A percentile compares a stretch with the other conserved stretches of the same genome.
Conservation (phyloP, 2,329 filamentous ascomycete species). For the Purpureocillium takamizusanense region DNA sequence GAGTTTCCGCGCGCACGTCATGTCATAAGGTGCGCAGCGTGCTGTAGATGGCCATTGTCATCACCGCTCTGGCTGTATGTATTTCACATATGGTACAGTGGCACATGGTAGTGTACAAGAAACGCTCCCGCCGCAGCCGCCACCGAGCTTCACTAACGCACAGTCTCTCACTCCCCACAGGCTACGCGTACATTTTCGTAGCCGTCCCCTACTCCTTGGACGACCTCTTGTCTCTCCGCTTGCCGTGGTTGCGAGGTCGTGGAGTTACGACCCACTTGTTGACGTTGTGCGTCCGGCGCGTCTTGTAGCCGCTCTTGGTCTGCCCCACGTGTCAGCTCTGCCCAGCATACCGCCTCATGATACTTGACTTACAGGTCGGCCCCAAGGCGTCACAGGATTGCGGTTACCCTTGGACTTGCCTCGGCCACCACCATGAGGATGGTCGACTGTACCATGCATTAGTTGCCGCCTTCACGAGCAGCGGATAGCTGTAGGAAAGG, state of each 20-base stretch:
- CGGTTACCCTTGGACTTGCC: constrained; percentile 99
- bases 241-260: constrained; percentile 82
- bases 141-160: background rate
- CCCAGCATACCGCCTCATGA: background rate
- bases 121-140: background rate
- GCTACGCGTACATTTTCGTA: background rate
- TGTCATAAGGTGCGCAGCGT: too few relatives aligned
- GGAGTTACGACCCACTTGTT: constrained; percentile 88
- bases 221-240: constrained; percentile 60
- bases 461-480: background rate
- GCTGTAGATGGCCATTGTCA: constrained; percentile 2
- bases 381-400: constrained; percentile 93
- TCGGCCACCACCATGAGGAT: constrained; percentile 97
- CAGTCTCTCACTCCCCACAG: background rate
- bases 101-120: constrained; percentile 19
- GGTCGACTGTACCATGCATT: constrained; percentile 52
- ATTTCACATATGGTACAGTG: constrained; percentile 24
- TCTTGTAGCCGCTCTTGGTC: constrained; percentile 88
- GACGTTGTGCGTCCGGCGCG: constrained; percentile 74
- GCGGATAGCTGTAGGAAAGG: too few relatives aligned
- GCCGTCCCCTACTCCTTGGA: constrained; percentile 14
- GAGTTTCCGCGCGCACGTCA: too few relatives aligned
- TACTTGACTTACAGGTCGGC: constrained; percentile 66
- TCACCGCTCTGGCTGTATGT: constrained; percentile 11
- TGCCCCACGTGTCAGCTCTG: constrained; percentile 15